phyloP scores from a whole-genome alignment of 2,329 filamentous ascomycete species.

The Onygenales sp. region DNA sequence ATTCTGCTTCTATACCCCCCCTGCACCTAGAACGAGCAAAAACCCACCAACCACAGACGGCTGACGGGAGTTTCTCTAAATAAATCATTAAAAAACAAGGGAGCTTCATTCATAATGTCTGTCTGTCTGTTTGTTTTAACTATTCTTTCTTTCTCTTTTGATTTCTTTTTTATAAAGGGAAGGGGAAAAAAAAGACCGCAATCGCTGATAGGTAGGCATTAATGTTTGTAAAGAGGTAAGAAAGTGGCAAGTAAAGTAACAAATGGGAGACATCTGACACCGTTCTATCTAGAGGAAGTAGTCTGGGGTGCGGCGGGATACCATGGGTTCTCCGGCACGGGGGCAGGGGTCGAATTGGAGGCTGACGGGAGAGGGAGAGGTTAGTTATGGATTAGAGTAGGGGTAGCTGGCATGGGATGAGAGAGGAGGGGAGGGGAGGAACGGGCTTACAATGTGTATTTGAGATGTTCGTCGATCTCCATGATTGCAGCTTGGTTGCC shows the following conservation, averaged over 20 bases:
- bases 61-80: background rate
- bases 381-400: background rate
- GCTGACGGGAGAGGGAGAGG: slow-evolving; percentile 43
- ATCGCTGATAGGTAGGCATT: background rate
- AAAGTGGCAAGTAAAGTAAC: background rate
- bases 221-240: background rate
- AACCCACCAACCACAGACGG: no score
- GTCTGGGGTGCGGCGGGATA: slow-evolving; percentile 91
- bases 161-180: background rate
- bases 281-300: slow-evolving; percentile 74
- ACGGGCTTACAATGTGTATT: slow-evolving; percentile 90
- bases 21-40: no score
- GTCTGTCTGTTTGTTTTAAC: no score
- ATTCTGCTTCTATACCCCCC: background rate
- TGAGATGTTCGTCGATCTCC: slow-evolving; percentile 98
- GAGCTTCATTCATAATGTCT: background rate
- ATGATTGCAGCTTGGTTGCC: slow-evolving; percentile 99
- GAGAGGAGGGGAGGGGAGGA: background rate
- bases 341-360: slow-evolving; percentile 98
- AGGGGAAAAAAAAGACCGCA: background rate
- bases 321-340: slow-evolving; percentile 95
- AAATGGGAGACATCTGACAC: background rate
- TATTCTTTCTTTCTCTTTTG: no score
- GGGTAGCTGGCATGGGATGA: slow-evolving; percentile 17
- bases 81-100: background rate